Evolutionary conservation across 257 asterid genomes (phyloP).

Genomic region (Solanum ossicruentum): DNA sequence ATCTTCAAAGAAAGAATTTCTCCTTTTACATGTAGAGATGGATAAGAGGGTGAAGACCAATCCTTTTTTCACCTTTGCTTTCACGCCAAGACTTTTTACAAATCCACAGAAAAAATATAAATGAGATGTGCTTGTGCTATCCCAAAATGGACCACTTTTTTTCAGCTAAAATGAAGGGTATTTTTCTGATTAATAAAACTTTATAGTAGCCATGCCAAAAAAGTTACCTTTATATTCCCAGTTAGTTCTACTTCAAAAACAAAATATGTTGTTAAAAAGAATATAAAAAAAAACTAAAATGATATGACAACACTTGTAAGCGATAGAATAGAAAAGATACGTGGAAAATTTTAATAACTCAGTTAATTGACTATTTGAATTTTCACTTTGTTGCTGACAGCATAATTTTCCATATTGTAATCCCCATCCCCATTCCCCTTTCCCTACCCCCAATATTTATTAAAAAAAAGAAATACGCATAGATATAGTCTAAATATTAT

Average conservation of each 20-base stretch:
- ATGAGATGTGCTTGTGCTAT: constrained; percentile 12
- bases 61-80: constrained; percentile 20
- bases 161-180: background rate
- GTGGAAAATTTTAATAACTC: too few relatives aligned
- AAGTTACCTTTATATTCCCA: background rate
- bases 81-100: constrained; percentile 27
- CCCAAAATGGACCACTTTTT: constrained; percentile 29
- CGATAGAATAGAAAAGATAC: background rate
- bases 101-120: background rate
- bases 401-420: too few relatives aligned
- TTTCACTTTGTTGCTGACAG: too few relatives aligned
- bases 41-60: background rate
- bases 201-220: background rate
- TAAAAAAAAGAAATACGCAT: too few relatives aligned
- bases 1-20: background rate
- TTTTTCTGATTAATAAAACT: background rate
- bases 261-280: background rate
- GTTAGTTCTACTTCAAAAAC: background rate
- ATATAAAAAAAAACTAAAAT: too few relatives aligned
- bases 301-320: background rate
- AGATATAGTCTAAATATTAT: background rate
- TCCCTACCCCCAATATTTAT: too few relatives aligned
- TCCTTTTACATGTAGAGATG: background rate
- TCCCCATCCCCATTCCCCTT: too few relatives aligned
- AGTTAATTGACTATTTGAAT: too few relatives aligned